Base-by-base conservation (phyloP, 371 early-diverging fungal species). In the Mucor ambiguus region DNA sequence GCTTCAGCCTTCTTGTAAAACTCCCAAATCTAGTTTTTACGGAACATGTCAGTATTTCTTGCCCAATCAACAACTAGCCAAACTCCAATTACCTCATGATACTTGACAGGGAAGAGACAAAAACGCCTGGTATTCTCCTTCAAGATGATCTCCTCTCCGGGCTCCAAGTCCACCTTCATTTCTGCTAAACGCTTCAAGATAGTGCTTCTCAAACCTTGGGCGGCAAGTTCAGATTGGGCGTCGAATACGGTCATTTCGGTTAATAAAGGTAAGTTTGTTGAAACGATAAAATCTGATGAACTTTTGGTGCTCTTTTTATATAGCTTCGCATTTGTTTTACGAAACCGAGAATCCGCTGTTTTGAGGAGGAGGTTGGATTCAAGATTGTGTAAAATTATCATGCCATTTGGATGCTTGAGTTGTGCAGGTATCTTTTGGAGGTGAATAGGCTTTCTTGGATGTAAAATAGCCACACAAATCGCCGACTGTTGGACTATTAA, bases 1-100 rank as follows among this genome's bases (percentile, higher is more conserved):
- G 98, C 97, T 72, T 96, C 97, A 62, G 99, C 98, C 82, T 99
- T 98, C 81, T 99, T 99, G 90, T 99, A 99, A 88, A 98, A 90
- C 60, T 94, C 88, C 99, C 99, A 99, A 71, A 98, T 91, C 55
- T 57, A 58, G 38, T 16, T 9, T 9, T 20, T 2, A 46, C 18
- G 9, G 20, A 9, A 46, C 11, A 46, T 22, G 4, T 22, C 7
- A n/a, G 20, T 46, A 41, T 18, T 1, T 46, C 8, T 20, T 46
- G 11, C 46, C 3, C 8, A 46, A 7, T 24, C 20, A 4, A 20
- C 6, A 46, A 46, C 46, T 10, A 2, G 3, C 10, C n/a, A 46
- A 20, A 46, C n/a, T 33, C 18, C 1, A 41, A 41, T 63, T 46
- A 65, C 56, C 63, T 60, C 70, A 7, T 68, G 60, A 18, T 43